These are phyloP conservation scores for Trichoderma atroviride DNA, from an alignment of 2,329 filamentous ascomycete genomes.

Conservation along the genomic window DNA sequence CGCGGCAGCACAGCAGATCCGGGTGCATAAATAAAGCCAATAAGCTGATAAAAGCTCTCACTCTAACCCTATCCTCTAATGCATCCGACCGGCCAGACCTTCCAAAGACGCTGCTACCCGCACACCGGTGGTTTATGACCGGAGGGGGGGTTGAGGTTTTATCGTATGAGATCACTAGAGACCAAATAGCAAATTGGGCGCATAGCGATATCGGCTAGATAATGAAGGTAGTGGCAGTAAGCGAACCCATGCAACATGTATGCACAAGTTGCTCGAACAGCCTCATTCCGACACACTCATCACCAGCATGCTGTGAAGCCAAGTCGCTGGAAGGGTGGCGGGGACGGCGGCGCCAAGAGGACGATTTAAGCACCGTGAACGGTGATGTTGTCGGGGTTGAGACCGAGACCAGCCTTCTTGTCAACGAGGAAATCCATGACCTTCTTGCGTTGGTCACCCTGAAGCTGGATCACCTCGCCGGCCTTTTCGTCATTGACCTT, in stretches of 20 bases:
- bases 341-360: slow-evolving; percentile 45
- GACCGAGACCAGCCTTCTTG: slow-evolving; percentile 91
- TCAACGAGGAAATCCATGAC: slow-evolving; percentile 96
- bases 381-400: slow-evolving; percentile 97
- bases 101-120: slow-evolving; percentile 28
- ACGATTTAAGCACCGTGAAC: slow-evolving; percentile 60
- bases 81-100: slow-evolving; percentile 31
- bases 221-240: slow-evolving; percentile 15
- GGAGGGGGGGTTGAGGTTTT: slow-evolving; percentile 21
- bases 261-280: slow-evolving; percentile 33
- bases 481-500: slow-evolving; percentile 95
- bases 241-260: slow-evolving; percentile 28
- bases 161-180: slow-evolving; percentile 31
- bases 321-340: slow-evolving; percentile 43
- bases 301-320: slow-evolving; percentile 38
- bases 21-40: slow-evolving; percentile 18
- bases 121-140: slow-evolving; percentile 10
- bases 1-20: neutral
- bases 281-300: slow-evolving; percentile 38
- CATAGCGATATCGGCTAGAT: neutral
- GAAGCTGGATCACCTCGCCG: slow-evolving; percentile 99
- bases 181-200: neutral
- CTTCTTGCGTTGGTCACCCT: slow-evolving; percentile 99
- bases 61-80: slow-evolving; percentile 14
- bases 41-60: neutral